Conservation (phyloP, 2,329 filamentous ascomycete species). For the Coniochaeta hoffmannii region DNA sequence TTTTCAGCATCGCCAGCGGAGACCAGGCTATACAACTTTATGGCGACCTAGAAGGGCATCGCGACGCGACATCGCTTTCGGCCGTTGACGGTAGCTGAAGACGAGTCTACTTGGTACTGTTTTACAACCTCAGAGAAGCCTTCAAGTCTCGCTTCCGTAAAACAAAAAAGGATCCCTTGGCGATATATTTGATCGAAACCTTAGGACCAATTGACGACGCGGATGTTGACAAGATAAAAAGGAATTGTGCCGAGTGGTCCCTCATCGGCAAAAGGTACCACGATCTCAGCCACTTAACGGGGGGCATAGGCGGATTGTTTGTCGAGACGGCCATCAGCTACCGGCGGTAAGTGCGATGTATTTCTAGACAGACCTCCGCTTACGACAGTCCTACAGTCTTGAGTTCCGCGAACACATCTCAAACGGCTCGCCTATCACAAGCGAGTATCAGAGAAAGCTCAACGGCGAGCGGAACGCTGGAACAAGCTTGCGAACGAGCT, state of each 20-base stretch:
- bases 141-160: neutral
- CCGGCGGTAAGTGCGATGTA: neutral
- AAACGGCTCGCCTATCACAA: neutral
- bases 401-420: neutral
- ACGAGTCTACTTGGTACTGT: neutral
- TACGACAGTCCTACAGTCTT: neutral
- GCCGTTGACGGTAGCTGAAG: neutral
- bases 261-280: neutral
- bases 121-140: neutral
- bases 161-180: neutral
- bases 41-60: neutral
- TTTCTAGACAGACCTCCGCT: neutral
- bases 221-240: neutral
- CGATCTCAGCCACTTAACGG: neutral
- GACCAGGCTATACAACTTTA: neutral
- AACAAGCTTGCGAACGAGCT: neutral
- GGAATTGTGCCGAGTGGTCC: neutral
- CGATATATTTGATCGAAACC: neutral
- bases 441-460: neutral
- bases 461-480: neutral
- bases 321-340: neutral
- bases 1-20: neutral
- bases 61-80: neutral
- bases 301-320: neutral
- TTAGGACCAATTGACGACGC: neutral